Conservation (phyloP, 768 basidiomycete genomes). For the Kwoniella europaea region DNA sequence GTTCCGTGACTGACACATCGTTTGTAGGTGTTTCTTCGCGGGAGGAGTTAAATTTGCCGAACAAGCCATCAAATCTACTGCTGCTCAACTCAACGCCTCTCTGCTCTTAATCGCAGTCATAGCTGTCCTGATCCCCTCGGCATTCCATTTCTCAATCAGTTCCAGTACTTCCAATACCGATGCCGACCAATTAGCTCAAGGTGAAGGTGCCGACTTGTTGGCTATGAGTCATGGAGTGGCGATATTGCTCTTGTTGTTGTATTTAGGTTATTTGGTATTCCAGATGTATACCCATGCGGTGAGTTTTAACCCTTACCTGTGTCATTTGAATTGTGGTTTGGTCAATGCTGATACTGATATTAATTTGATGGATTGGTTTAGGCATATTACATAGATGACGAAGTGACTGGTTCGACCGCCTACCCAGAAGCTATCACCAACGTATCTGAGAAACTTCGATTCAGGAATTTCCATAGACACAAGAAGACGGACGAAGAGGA, state of each 20-base stretch:
- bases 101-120: constrained; percentile 59
- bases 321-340: too few species aligned
- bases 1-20: not conserved
- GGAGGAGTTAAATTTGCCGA: constrained; percentile 64
- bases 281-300: constrained; percentile 67
- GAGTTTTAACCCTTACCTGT: too few species aligned
- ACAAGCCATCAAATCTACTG: constrained; percentile 66
- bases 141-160: constrained; percentile 50
- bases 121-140: constrained; percentile 59
- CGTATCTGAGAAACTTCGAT: constrained; percentile 30
- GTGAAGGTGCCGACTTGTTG: constrained; percentile 61
- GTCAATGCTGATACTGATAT: constrained; percentile 13
- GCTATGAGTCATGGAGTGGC: constrained; percentile 64
- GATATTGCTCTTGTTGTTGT: constrained; percentile 63
- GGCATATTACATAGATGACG: constrained; percentile 46
- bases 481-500: constrained; percentile 41
- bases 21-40: constrained; percentile 51
- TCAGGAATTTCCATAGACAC: constrained; percentile 37
- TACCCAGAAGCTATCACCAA: constrained; percentile 47
- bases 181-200: constrained; percentile 39
- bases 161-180: constrained; percentile 48
- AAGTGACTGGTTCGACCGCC: constrained; percentile 41
- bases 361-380: too few species aligned
- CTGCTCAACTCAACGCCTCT: constrained; percentile 60
- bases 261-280: constrained; percentile 62